phyloP scores from a whole-genome alignment of 768 basidiomycete species.

The Lyophyllum semitale region DNA sequence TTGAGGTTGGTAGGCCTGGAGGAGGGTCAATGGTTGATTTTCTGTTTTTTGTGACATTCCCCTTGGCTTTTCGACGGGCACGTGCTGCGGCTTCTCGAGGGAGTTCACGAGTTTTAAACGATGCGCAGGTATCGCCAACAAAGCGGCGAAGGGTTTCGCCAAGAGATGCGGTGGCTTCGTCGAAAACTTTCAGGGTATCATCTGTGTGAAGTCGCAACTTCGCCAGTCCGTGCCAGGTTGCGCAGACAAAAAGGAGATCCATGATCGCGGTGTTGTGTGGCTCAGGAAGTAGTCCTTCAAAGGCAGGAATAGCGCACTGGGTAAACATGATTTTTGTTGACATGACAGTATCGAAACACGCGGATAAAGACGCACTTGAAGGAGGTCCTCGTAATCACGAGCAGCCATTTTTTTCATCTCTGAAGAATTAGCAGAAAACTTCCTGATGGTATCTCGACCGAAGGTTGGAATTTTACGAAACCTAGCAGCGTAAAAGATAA shows the following conservation, averaged over 20 bases:
- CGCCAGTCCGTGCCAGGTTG: too few relatives aligned
- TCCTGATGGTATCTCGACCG: constrained; percentile 22
- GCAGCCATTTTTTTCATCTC: constrained; percentile 22
- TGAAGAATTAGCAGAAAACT: constrained; percentile 20
- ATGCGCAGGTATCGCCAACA: too few relatives aligned
- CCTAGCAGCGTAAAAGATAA: constrained; percentile 14
- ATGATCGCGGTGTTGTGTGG: not conserved
- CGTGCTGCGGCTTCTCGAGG: too few relatives aligned
- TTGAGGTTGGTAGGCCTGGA: too few relatives aligned
- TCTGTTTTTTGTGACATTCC: too few relatives aligned
- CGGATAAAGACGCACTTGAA: constrained; percentile 18
- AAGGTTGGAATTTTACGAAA: constrained; percentile 32
- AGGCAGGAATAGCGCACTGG: constrained; percentile 1
- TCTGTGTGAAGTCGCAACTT: too few relatives aligned
- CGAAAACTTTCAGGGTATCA: too few relatives aligned
- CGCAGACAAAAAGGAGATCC: not conserved
- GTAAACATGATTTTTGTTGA: not conserved
- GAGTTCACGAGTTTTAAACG: too few relatives aligned
- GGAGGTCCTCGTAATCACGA: constrained; percentile 27
- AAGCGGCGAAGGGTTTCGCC: too few relatives aligned
- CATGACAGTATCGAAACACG: not conserved
- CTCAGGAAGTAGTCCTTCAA: constrained; percentile 1
- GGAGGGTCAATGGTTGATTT: too few relatives aligned
- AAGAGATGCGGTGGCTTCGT: too few relatives aligned
- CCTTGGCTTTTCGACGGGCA: too few relatives aligned